Evolutionary conservation across 106 monocot species (phyloP).

Genomic region (Dendrobium catenatum): DNA sequence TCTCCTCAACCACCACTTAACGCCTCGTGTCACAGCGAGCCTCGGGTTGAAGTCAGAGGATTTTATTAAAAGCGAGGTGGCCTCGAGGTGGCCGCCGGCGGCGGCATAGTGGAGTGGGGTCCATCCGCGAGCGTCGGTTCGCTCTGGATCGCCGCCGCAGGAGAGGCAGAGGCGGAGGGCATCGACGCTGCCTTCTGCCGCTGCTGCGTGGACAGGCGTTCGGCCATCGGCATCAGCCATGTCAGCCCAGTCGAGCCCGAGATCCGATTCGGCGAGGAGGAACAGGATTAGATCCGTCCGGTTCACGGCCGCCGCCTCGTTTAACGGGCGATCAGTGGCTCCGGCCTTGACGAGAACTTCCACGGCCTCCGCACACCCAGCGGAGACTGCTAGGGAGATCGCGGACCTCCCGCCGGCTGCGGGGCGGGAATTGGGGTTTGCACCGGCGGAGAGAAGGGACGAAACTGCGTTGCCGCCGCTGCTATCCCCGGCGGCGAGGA

Average conservation of each 20-base stretch:
- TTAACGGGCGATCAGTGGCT: conserved; percentile 17
- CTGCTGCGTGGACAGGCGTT: conserved; percentile 4
- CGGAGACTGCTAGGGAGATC: conserved; percentile 12
- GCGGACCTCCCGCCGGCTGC: conserved; percentile 8
- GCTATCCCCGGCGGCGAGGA: neutral
- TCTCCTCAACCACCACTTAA: neutral
- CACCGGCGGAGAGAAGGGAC: no score
- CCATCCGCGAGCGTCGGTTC: no score
- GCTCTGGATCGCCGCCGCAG: no score
- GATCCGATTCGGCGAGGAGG: neutral
- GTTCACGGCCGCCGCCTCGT: conserved; percentile 19
- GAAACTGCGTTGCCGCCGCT: no score
- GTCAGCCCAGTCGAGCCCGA: conserved; percentile 9
- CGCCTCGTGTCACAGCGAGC: neutral
- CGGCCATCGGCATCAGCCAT: conserved; percentile 12
- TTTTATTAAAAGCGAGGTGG: no score
- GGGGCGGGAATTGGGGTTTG: no score
- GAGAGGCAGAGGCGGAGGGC: no score
- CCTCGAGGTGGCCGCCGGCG: no score
- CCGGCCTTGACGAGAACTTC: conserved; percentile 11
- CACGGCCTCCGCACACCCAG: conserved; percentile 13
- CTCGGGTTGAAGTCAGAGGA: no score
- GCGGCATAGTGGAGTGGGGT: no score
- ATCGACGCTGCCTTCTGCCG: no score
- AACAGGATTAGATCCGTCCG: conserved; percentile 15